These are phyloP conservation scores for Cicer yamashitae DNA, from an alignment of 306 rosid species.

Conservation along the genomic window DNA sequence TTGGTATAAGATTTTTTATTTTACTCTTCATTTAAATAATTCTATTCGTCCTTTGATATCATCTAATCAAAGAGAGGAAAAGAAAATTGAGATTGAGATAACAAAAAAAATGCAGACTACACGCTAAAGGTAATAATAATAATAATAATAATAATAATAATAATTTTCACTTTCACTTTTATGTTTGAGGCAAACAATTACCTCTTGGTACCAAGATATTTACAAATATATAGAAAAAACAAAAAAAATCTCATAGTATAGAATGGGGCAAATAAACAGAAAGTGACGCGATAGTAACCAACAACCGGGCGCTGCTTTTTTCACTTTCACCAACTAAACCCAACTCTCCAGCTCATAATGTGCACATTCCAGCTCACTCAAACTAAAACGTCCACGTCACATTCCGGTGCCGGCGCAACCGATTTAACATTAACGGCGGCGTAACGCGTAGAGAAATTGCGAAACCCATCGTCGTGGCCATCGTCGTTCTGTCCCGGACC, in stretches of 20 bases:
- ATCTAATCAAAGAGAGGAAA: no score
- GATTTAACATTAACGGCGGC: slow-evolving; percentile 53
- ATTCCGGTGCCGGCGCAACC: slow-evolving; percentile 12
- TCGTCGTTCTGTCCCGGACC: slow-evolving; percentile 53
- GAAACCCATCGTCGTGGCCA: slow-evolving; percentile 46
- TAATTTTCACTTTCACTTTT: not conserved
- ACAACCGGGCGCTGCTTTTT: not conserved
- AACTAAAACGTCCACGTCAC: slow-evolving; percentile 45
- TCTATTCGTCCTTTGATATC: no score
- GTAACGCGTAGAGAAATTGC: slow-evolving; percentile 79
- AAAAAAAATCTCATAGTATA: not conserved
- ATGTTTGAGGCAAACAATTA: no score
- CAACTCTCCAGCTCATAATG: slow-evolving; percentile 53
- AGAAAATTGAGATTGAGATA: no score
- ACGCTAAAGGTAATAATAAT: not conserved
- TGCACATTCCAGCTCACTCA: slow-evolving; percentile 45
- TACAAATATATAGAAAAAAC: not conserved
- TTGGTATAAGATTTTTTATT: no score
- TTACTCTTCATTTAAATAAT: no score
- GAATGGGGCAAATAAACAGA: slow-evolving; percentile 3
- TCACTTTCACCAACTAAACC: slow-evolving; percentile 33
- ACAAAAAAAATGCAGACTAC: no score
- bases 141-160: not conserved
- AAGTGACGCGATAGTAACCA: slow-evolving; percentile 3
- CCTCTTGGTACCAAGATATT: slow-evolving; percentile 4